phyloP scores from a whole-genome alignment of 163 green algal genomes.

The Coccomyxa subellipsoidea region DNA sequence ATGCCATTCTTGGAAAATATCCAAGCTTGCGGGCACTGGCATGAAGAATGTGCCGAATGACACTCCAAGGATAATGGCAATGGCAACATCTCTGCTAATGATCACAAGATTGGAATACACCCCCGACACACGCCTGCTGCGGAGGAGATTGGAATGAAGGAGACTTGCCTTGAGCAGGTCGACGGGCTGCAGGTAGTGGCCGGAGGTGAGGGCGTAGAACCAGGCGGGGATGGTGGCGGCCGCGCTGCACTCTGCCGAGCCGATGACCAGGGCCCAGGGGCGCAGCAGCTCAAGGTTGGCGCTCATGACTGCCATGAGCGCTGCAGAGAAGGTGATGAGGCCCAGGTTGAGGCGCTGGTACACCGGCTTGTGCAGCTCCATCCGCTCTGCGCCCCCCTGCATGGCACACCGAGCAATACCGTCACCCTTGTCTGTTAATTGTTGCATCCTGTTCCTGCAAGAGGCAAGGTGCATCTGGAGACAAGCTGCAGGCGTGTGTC shows the following conservation, averaged over 20 bases:
- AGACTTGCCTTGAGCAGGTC: neutral
- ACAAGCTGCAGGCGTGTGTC: too few species aligned
- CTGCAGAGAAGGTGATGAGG: neutral
- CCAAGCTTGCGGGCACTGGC: too few species aligned
- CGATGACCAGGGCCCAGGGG: neutral
- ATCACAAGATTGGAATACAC: neutral
- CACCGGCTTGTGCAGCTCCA: neutral
- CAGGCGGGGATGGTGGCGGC: neutral
- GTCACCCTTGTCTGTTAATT: too few species aligned
- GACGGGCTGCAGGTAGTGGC: neutral
- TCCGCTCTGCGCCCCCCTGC: neutral
- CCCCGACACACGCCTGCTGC: too few species aligned
- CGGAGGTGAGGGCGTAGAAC: neutral
- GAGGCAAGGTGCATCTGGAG: too few species aligned
- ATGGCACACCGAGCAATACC: too few species aligned
- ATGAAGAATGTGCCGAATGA: too few species aligned
- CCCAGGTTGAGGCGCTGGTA: neutral
- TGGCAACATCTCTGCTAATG: too few species aligned
- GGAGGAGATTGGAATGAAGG: neutral
- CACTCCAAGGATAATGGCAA: too few species aligned
- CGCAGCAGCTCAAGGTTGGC: neutral
- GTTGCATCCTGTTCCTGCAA: too few species aligned
- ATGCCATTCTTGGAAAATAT: too few species aligned
- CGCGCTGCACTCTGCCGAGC: neutral
- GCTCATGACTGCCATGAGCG: neutral